phyloP scores from a whole-genome alignment of 805 yeast genomes.

The Yarrowia osloensis region DNA sequence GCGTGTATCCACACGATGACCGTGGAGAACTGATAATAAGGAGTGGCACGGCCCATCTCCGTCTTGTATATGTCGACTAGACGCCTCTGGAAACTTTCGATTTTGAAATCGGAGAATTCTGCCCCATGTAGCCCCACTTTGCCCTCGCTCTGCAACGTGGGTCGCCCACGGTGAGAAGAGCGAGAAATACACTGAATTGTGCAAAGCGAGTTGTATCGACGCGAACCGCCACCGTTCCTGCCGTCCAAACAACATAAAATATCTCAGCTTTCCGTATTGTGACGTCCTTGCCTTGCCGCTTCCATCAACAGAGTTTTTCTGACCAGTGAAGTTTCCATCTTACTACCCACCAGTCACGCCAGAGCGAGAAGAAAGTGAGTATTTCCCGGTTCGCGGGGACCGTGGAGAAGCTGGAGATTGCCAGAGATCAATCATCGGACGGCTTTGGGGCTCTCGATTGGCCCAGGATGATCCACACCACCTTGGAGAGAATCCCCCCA shows the following conservation, averaged over 20 bases:
- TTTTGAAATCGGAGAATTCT: background rate
- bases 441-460: slow-evolving; percentile 1
- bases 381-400: background rate
- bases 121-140: background rate
- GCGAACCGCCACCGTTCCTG: background rate
- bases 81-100: background rate
- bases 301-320: slow-evolving; percentile 27
- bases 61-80: background rate
- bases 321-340: slow-evolving; percentile 24
- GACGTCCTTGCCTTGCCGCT: slow-evolving; percentile 25
- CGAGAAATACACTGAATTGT: background rate
- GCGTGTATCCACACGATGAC: background rate
- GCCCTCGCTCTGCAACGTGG: background rate
- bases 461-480: background rate
- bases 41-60: background rate
- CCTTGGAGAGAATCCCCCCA: background rate
- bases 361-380: slow-evolving; percentile 29
- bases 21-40: background rate
- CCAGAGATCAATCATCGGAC: slow-evolving; percentile 8
- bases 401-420: background rate
- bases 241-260: slow-evolving; percentile 1
- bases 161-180: background rate
- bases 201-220: no score
- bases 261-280: slow-evolving; percentile 19
- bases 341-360: slow-evolving; percentile 30